Evolutionary conservation across 768 basidiomycete species (phyloP).

Genomic region (Lactarius deliciosus): DNA sequence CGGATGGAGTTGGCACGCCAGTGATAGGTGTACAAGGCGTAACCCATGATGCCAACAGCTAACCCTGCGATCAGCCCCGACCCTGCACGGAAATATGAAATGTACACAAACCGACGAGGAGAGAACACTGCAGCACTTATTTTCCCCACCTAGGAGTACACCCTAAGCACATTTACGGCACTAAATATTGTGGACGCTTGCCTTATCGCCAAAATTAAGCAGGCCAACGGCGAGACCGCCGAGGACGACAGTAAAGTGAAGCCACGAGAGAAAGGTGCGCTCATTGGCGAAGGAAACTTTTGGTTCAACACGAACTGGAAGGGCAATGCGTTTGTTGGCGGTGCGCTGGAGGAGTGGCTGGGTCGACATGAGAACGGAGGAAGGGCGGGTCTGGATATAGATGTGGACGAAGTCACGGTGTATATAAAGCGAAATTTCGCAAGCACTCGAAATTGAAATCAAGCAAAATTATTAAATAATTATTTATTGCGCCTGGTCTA

Average conservation of each 20-base stretch:
- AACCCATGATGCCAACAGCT: slow-evolving; percentile 98
- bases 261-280: slow-evolving; percentile 96
- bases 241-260: slow-evolving; percentile 96
- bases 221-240: slow-evolving; percentile 95
- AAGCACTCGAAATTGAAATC: background rate
- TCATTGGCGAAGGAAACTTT: slow-evolving; percentile 96
- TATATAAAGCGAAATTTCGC: background rate
- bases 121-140: slow-evolving; percentile 98
- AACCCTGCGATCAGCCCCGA: slow-evolving; percentile 15
- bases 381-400: background rate
- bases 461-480: background rate
- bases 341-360: slow-evolving; percentile 97
- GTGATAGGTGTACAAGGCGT: slow-evolving; percentile 93
- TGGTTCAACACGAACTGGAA: slow-evolving; percentile 92
- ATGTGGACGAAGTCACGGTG: slow-evolving; percentile 2
- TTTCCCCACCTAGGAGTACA: slow-evolving; percentile 69
- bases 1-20: slow-evolving; percentile 95
- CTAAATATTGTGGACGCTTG: slow-evolving; percentile 34
- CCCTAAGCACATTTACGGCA: slow-evolving; percentile 10
- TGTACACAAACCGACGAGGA: slow-evolving; percentile 67
- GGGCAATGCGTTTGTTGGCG: slow-evolving; percentile 89
- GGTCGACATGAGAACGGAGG: slow-evolving; percentile 71
- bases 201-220: slow-evolving; percentile 97
- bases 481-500: background rate
- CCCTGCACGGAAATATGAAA: background rate